These are phyloP conservation scores for Pseudofabraea citricarpa DNA, from an alignment of 2,329 filamentous ascomycete genomes.

Conservation along the genomic window DNA sequence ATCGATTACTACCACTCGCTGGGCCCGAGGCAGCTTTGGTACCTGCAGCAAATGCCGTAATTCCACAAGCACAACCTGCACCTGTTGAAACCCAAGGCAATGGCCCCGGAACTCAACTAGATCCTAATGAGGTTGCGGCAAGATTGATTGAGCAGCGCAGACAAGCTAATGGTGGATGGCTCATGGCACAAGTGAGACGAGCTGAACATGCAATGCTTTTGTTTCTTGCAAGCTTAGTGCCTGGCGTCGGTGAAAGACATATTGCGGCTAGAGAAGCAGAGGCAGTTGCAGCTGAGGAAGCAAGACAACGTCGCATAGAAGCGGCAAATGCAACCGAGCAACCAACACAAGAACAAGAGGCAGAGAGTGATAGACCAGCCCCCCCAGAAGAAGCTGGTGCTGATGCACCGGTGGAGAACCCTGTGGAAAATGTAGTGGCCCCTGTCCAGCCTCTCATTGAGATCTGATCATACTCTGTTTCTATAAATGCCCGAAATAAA, in stretches of 20 bases:
- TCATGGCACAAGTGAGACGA: constrained; percentile 45
- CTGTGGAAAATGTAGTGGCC: too few relatives aligned
- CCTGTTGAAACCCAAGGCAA: constrained; percentile 8
- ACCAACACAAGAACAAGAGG: constrained; percentile 9
- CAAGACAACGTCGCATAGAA: constrained; percentile 15
- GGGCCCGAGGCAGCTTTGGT: constrained; percentile 30
- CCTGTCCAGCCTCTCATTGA: too few relatives aligned
- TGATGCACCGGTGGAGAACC: too few relatives aligned
- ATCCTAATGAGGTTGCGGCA: constrained; percentile 48
- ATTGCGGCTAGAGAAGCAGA: constrained; percentile 37
- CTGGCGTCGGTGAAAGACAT: constrained; percentile 61
- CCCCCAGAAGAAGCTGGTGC: too few relatives aligned
- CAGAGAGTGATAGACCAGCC: too few relatives aligned
- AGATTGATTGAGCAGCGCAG: constrained; percentile 45
- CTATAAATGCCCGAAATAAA: too few relatives aligned
- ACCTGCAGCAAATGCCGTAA: constrained; percentile 26
- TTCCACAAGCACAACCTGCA: constrained; percentile 20
- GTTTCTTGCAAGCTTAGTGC: constrained; percentile 62
- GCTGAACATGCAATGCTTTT: constrained; percentile 56
- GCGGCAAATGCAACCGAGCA: constrained; percentile 16
- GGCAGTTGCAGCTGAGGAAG: constrained; percentile 22
- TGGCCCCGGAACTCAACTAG: constrained; percentile 21
- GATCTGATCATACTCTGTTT: too few relatives aligned
- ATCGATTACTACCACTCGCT: constrained; percentile 52
- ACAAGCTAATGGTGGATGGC: constrained; percentile 41